Conservation (phyloP, 2,329 filamentous ascomycete species). For the Sclerotinia borealis region DNA sequence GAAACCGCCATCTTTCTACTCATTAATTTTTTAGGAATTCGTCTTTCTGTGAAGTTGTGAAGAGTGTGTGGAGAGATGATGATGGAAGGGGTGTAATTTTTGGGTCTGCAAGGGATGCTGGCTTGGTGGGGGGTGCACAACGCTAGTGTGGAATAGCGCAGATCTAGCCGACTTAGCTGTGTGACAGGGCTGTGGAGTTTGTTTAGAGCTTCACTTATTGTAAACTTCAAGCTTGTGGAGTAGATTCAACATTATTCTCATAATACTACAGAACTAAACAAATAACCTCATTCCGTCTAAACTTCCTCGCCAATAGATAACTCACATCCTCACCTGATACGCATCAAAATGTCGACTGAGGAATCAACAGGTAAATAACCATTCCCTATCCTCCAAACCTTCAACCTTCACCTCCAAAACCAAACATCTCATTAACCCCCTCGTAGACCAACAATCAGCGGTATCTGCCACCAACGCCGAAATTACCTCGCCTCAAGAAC, state of each 20-base stretch:
- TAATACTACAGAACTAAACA: not conserved
- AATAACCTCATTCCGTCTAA: not conserved
- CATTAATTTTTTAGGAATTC: conserved; percentile 19
- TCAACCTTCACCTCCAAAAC: not conserved
- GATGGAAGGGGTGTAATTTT: conserved; percentile 5
- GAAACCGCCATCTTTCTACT: conserved; percentile 45
- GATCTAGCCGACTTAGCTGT: not conserved
- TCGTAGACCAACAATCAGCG: not conserved
- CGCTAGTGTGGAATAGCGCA: not conserved
- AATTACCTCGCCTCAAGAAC: not conserved
- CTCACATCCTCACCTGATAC: no score
- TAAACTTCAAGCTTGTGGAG: not conserved
- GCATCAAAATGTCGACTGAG: conserved; percentile 1
- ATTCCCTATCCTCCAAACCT: not conserved
- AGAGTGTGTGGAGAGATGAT: not conserved
- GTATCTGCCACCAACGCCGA: not conserved
- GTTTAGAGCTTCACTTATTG: not conserved
- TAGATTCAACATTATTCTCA: not conserved
- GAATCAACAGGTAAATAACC: conserved; percentile 6
- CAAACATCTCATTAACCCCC: not conserved
- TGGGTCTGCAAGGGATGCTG: not conserved
- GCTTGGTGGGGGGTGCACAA: not conserved
- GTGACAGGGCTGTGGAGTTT: not conserved
- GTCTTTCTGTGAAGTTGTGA: not conserved
- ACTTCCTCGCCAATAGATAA: not conserved